These are phyloP conservation scores for Sclerotinia sclerotiorum DNA, from an alignment of 2,329 filamentous ascomycete species.

Conservation along the genomic window DNA sequence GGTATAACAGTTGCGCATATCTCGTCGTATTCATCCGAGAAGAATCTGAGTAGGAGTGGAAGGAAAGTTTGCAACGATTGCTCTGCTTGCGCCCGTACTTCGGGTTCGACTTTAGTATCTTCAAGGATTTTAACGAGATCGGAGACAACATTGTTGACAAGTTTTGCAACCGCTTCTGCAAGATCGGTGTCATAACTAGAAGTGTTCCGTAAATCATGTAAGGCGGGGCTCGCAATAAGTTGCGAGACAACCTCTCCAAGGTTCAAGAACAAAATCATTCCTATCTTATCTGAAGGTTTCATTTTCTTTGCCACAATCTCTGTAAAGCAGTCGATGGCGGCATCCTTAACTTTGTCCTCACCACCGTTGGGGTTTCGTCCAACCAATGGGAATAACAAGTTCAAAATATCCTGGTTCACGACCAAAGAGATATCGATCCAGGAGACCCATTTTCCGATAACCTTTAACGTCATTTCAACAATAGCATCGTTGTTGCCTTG, in stretches of 20 bases:
- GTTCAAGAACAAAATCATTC: conserved; percentile 89
- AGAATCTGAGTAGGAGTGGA: conserved; percentile 86
- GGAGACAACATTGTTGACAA: conserved; percentile 85
- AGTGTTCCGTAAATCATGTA: conserved; percentile 76
- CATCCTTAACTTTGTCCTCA: conserved; percentile 80
- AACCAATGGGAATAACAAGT: conserved; percentile 80
- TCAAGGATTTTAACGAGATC: conserved; percentile 89
- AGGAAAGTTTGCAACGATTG: conserved; percentile 80
- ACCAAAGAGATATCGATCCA: conserved; percentile 97
- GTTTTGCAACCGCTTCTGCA: conserved; percentile 89
- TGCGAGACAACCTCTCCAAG: conserved; percentile 81
- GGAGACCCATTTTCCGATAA: conserved; percentile 96
- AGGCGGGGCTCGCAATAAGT: conserved; percentile 77
- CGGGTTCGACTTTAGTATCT: conserved; percentile 58
- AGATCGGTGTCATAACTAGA: conserved; percentile 92
- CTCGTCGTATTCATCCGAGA: conserved; percentile 97
- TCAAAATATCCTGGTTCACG: conserved; percentile 85
- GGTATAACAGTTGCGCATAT: conserved; percentile 95
- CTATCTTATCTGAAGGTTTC: conserved; percentile 88
- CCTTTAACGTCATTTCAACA: conserved; percentile 83
- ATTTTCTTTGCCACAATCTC: conserved; percentile 99
- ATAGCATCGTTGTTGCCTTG: conserved; percentile 65
- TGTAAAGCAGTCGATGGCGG: conserved; percentile 90
- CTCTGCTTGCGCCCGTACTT: conserved; percentile 72
- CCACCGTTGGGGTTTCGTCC: conserved; percentile 64